phyloP scores from a whole-genome alignment of 768 basidiomycete genomes.

The Tephrocybe sp. region DNA sequence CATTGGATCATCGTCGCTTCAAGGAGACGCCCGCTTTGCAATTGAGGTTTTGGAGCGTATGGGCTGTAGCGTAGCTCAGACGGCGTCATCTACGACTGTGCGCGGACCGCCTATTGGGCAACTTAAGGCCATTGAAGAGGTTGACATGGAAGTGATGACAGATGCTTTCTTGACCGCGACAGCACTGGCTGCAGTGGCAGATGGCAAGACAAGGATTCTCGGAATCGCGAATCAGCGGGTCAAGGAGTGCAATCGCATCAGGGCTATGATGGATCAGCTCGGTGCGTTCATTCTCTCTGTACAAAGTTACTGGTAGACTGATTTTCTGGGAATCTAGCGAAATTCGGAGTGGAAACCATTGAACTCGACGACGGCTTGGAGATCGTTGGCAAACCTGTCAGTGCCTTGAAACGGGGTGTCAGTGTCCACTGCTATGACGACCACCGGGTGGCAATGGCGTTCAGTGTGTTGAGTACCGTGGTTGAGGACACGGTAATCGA shows the following conservation, averaged over 20 bases:
- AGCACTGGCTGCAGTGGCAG: conserved; percentile 83
- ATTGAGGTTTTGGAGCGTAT: conserved; percentile 90
- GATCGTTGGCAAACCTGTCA: conserved; percentile 74
- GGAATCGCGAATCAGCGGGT: conserved; percentile 98
- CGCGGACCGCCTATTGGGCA: conserved; percentile 82
- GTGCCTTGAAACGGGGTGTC: conserved; percentile 64
- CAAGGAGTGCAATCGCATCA: conserved; percentile 97
- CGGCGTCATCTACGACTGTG: conserved; percentile 86
- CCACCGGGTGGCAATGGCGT: conserved; percentile 98
- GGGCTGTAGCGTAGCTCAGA: conserved; percentile 93
- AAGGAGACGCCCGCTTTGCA: conserved; percentile 97
- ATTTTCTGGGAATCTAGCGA: conserved; percentile 49
- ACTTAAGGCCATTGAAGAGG: conserved; percentile 79
- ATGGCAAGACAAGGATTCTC: conserved; percentile 75
- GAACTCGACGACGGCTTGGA: conserved; percentile 94
- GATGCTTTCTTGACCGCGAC: conserved; percentile 98
- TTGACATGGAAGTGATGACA: conserved; percentile 99
- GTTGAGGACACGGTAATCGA: conserved; percentile 79
- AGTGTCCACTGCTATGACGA: conserved; percentile 97
- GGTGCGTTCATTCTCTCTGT: conserved; percentile 47
- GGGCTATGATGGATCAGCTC: conserved; percentile 94
- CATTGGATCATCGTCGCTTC: conserved; percentile 87
- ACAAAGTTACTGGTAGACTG: conserved; percentile 3
- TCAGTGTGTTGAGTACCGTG: conserved; percentile 82
- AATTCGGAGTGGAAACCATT: conserved; percentile 90